These are phyloP conservation scores for Mortierella sp. DNA, from an alignment of 371 early-diverging fungal species.

Conservation along the genomic window DNA sequence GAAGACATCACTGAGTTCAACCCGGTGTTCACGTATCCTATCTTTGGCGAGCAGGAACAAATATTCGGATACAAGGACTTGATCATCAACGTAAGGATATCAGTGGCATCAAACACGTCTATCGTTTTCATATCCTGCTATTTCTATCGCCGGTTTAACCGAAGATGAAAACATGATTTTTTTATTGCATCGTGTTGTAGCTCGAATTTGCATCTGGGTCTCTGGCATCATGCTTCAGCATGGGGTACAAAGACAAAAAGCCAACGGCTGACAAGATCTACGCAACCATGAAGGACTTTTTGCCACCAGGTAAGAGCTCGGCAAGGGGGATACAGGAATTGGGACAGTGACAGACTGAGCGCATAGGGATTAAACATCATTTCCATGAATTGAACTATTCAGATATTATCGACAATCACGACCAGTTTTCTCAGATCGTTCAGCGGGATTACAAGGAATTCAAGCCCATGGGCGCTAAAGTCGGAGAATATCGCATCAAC, in stretches of 20 bases:
- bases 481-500: constrained; percentile 70
- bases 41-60: constrained; percentile 91
- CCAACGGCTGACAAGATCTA: constrained; percentile 60
- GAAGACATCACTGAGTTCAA: constrained; percentile 58
- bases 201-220: constrained; percentile 85
- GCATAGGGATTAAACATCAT: no score
- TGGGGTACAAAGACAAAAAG: constrained; percentile 65
- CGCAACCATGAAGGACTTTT: constrained; percentile 57
- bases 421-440: constrained; percentile 71
- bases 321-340: no score
- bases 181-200: constrained; percentile 49
- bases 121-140: no score
- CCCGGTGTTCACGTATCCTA: constrained; percentile 87
- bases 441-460: constrained; percentile 69
- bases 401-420: constrained; percentile 66
- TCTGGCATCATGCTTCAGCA: constrained; percentile 73
- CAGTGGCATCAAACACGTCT: neutral
- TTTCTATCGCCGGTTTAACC: no score
- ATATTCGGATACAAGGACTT: constrained; percentile 90
- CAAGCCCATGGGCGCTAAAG: constrained; percentile 77
- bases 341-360: no score
- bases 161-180: neutral
- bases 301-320: constrained; percentile 57
- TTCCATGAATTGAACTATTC: no score
- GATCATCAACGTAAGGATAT: constrained; percentile 66